Conservation (phyloP, 179 eudicot species). For the Corrigiola litoralis region DNA sequence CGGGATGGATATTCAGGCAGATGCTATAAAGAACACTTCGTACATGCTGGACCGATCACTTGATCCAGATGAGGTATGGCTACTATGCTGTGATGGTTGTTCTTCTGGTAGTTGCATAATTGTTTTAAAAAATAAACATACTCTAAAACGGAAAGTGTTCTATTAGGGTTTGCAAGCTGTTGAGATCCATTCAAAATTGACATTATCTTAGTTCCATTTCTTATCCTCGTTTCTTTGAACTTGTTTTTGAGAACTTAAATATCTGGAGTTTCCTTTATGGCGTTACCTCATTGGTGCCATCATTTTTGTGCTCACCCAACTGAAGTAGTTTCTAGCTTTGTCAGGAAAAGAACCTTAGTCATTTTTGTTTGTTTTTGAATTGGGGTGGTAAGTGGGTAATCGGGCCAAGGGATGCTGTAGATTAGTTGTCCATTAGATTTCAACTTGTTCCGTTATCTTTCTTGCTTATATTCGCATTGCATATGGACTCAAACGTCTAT, state of each 20-base stretch:
- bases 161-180: neutral
- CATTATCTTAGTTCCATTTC: neutral
- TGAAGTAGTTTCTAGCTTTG: too few relatives aligned
- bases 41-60: slow-evolving; percentile 52
- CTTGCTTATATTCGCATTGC: neutral
- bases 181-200: neutral
- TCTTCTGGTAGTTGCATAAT: neutral
- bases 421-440: neutral
- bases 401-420: neutral
- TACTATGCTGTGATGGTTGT: neutral
- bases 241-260: neutral
- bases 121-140: neutral
- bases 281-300: too few relatives aligned
- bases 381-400: neutral
- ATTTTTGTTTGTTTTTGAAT: neutral
- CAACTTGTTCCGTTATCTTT: neutral
- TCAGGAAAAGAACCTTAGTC: too few relatives aligned
- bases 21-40: slow-evolving; percentile 55
- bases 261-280: too few relatives aligned
- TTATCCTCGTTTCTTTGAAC: neutral
- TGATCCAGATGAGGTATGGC: slow-evolving; percentile 47
- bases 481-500: neutral
- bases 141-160: too few relatives aligned
- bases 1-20: slow-evolving; percentile 72
- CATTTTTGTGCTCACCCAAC: too few relatives aligned